Percentiles rank a stretch among this genome's conserved stretches.
Evolutionary conservation across 2,329 filamentous ascomycete species (phyloP).

Genomic region (Aureobasidium sp.): DNA sequence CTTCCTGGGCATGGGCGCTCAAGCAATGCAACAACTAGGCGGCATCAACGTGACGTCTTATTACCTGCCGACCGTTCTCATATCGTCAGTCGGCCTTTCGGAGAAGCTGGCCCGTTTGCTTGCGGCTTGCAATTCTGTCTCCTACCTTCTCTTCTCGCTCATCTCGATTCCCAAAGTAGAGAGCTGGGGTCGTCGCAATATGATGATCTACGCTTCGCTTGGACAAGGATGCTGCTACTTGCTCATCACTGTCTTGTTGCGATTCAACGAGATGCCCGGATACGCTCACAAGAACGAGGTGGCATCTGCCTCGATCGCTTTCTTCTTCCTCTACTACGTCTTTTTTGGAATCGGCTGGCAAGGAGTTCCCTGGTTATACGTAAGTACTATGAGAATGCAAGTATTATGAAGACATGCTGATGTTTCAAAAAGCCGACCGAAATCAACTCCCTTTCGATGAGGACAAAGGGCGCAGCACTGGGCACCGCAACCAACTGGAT

Average conservation of each 20-base stretch:
- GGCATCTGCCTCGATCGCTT: constrained; percentile 39
- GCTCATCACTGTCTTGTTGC: constrained; percentile 45
- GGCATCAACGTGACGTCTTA: constrained; percentile 36
- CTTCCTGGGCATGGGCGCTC: constrained; percentile 46
- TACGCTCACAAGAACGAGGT: constrained; percentile 24
- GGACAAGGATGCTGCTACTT: constrained; percentile 49
- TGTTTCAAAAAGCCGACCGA: constrained; percentile 46
- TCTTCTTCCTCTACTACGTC: constrained; percentile 49
- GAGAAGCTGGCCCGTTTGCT: constrained; percentile 48
- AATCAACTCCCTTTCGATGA: constrained; percentile 44
- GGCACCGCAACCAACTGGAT: constrained; percentile 48
- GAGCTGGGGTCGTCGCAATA: constrained; percentile 49
- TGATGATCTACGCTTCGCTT: constrained; percentile 52
- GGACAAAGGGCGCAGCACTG: constrained; percentile 43
- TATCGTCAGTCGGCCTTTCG: constrained; percentile 48
- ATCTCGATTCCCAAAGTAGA: constrained; percentile 45
- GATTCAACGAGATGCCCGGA: constrained; percentile 33
- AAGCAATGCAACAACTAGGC: constrained; percentile 42
- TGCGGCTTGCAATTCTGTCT: constrained; percentile 49
- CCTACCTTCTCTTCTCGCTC: constrained; percentile 43
- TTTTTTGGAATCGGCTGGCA: constrained; percentile 49
- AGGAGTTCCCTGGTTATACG: constrained; percentile 29
- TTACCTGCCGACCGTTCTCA: constrained; percentile 54
- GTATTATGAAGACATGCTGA: no score
- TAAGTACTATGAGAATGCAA: no score